Conservation (phyloP, 805 yeast genomes). For the Saccharomycopsis oosterbeekiorum region DNA sequence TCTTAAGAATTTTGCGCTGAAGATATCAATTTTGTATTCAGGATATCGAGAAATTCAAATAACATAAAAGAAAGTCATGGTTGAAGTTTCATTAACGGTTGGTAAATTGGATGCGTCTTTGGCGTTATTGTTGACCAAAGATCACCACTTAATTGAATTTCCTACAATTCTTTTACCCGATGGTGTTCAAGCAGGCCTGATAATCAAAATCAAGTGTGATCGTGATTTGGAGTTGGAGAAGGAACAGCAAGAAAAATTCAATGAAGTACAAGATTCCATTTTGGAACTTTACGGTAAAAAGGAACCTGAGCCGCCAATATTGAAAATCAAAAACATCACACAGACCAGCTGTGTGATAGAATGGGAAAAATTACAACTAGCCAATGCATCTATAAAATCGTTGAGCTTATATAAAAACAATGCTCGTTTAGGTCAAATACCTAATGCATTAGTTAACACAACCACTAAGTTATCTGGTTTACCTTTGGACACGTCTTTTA, state of each 20-base stretch:
- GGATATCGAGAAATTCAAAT: neutral
- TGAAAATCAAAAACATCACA: conserved; percentile 68
- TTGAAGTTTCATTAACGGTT: conserved; percentile 86
- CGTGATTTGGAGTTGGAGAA: conserved; percentile 61
- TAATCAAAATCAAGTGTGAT: conserved; percentile 76
- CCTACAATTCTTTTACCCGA: conserved; percentile 91
- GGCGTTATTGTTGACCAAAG: conserved; percentile 80
- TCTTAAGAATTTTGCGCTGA: too few relatives aligned
- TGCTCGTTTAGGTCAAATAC: conserved; percentile 67
- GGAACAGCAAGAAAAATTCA: conserved; percentile 49
- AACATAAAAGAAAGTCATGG: conserved; percentile 34
- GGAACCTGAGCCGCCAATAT: conserved; percentile 61
- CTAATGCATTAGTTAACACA: conserved; percentile 67
- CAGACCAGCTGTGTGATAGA: conserved; percentile 92
- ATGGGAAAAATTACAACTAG: conserved; percentile 83
- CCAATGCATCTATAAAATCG: conserved; percentile 70
- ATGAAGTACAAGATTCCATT: conserved; percentile 61
- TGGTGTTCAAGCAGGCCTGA: conserved; percentile 86
- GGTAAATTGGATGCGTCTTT: conserved; percentile 94
- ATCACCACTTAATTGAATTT: conserved; percentile 90
- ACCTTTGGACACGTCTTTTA: conserved; percentile 74
- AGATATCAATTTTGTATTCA: neutral
- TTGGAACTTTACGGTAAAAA: conserved; percentile 60
- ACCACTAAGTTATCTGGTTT: conserved; percentile 87
- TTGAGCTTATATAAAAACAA: conserved; percentile 70